Evolutionary conservation across 1,139 yeast genomes (phyloP), one percentile per base, ranked within the genome.

Genomic region (Sugiyamaella paludigena): DNA sequence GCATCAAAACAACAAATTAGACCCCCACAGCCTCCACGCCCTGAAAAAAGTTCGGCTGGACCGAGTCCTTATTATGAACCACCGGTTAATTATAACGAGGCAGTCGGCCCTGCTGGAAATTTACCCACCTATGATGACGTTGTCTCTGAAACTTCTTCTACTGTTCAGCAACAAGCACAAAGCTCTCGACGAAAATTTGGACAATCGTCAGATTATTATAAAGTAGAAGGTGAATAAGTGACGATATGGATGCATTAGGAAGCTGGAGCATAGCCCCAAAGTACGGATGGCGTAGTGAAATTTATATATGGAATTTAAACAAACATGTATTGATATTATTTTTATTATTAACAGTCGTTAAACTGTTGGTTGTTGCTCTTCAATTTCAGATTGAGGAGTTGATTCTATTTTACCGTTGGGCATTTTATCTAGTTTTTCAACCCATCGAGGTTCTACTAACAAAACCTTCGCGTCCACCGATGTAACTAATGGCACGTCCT

Each of bases 401-500:
- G 29, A 8, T 16, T 35, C 40, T 7, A 28, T 19, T 19, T 29
- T 43, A 9, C 46, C 46, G 4, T 13, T 11, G 16, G 46, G 26
- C 10, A 43, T 16, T 34, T 49, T 48, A 13, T 50, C 47, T 36
- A 62, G 45, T 44, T 60, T 58, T 12, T 50, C 37, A 4, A 60
- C 66, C 71, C 70, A 67, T 45, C 56, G 53, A 2, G 71, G 70
- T 49, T 67, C 67, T 32, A 68, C 61, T 6, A 64, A 61, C 24
- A 68, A 49, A 8, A 65, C 56, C 35, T 63, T 64, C 8, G 70
- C 71, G 46, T 62, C 62, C 19, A 58, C 69, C 1, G 61, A 58
- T 8, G 39, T 35, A 11, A 43, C 49, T 16, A 57, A 47, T 12
- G 57, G 55, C 11, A 51, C 44, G 8, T 45, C 50, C 1, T 47